These are phyloP conservation scores for Macrolepiota albuminosa DNA, from an alignment of 768 basidiomycete genomes.

Conservation along the genomic window DNA sequence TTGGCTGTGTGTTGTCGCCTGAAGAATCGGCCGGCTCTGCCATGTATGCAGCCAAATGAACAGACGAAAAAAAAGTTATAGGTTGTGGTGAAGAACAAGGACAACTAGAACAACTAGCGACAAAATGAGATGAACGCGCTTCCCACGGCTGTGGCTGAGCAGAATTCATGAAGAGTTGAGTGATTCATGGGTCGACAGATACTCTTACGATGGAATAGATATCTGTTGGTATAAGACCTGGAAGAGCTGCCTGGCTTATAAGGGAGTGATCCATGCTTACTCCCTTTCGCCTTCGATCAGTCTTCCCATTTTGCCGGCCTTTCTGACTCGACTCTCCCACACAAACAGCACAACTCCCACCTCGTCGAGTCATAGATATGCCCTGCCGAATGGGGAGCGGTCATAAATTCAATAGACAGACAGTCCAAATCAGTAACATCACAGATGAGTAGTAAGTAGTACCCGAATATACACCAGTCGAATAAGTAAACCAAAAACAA, in stretches of 20 bases:
- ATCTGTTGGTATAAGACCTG: not conserved
- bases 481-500: not conserved
- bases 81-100: constrained; percentile 1
- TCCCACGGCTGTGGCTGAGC: constrained; percentile 5
- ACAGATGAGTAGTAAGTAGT: not conserved
- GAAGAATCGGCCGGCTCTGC: constrained; percentile 13
- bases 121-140: not conserved
- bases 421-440: not conserved
- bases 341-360: constrained; percentile 5
- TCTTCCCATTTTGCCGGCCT: constrained; percentile 7
- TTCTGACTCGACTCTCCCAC: constrained; percentile 13
- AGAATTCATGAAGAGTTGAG: not conserved
- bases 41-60: constrained; percentile 4
- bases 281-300: constrained; percentile 10
- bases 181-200: not conserved
- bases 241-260: not conserved
- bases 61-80: constrained; percentile 6
- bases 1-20: constrained; percentile 29
- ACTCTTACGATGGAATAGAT: not conserved
- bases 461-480: not conserved
- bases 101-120: not conserved
- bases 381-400: not conserved
- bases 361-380: not conserved
- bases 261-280: constrained; percentile 1
- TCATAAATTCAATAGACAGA: not conserved